Base-by-base conservation (phyloP, 176 grass and related monocot species). In the Triticum turgidum region DNA sequence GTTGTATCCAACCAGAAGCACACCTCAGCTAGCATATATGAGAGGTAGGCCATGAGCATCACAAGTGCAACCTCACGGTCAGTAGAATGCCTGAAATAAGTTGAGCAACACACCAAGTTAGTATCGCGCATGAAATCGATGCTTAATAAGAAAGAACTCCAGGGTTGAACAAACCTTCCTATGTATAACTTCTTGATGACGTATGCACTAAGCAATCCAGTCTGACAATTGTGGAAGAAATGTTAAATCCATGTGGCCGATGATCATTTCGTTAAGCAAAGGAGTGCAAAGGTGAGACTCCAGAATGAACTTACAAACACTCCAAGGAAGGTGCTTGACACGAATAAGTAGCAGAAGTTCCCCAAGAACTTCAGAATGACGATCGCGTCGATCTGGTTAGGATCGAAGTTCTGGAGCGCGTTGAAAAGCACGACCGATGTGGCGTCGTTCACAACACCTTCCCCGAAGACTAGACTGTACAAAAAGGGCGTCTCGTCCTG, bases 41-140 rank as follows among this genome's bases (percentile, higher is more conserved):
- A 94, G 34, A 99, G 97, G 56, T 99, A 99, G 56, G 97, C 97
- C 97, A 99, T 99, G 21, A 99, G 92, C 82, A 99, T 97, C 97
- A 94, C 96, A 61, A 99, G 90, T 0, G 94, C 92, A 86, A 99
- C 97, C 72, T 99, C 97, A 44, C 97, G 97, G 69, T 99, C 97
- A 38, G 97, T 99, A 78, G 97, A 99, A 90, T 99, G 97, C 72
- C 97, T 99, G 89, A 39, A 91, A 82, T 63, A 78, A 41, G 65
- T 32, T 69, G 29, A 12, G 77, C 44, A 69, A 76, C 61, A 2
- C 62, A 11, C 24, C 18, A 90, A 15, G n/a, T 83, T 72, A 90
- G 39, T 18, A 84, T 39, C 58, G 11, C 37, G 3, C 14, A 88
- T 38, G 51, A 77, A 59, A 70, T 62, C 0, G 1, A 29, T 33